Base-by-base conservation (phyloP, 2,329 filamentous ascomycete genomes). In the Sporothrix luriei region DNA sequence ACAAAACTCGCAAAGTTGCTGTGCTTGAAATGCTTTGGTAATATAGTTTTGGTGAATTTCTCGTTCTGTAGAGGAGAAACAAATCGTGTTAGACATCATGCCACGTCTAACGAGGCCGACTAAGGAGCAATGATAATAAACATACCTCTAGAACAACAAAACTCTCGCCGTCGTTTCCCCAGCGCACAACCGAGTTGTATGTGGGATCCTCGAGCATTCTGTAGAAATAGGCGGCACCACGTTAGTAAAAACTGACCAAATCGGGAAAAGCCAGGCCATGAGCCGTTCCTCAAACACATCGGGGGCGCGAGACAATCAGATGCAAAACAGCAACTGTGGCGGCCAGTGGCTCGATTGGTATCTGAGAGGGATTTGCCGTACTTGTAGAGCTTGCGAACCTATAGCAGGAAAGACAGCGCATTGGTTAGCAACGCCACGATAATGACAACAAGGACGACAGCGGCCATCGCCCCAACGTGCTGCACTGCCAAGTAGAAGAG, bases 371-470 rank as follows among this genome's bases (percentile, higher is more conserved):
- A 68, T 71, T 70, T 29, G 46, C 81, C 72, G 55, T 89, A 98
- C 94, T 97, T 97, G 86, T 97, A 98, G 74, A 98, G 84, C 83
- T 98, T 98, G 84, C 94, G 93, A 82, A 98, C 94, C 94, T 97
- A 75, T 43, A 49, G 52, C 49, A 33, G 62, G 21, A 52, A 69
- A 67, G 6, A 61, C 73, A 72, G 69, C 73, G 6, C n/a, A 13
- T 2, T 16, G 48, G 70, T 72, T 68, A 73, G 71, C 66, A 65
- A 46, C 13, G 9, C 26, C 49, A 55, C 16, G 43, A 43, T 46
- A n/a, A 66, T 46, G 14, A 29, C 38, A 21, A 26, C 26, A 51
- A 16, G 24, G 9, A 46, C n/a, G 33, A 14, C 21, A 40, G n/a
- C 38, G 26, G 26, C 16, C 26, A 16, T 38, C 49, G 33, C 33